Percentiles rank a stretch among this genome's conserved stretches.
Conservation (phyloP, 1,139 yeast genomes). For the Taphrina confusa region DNA sequence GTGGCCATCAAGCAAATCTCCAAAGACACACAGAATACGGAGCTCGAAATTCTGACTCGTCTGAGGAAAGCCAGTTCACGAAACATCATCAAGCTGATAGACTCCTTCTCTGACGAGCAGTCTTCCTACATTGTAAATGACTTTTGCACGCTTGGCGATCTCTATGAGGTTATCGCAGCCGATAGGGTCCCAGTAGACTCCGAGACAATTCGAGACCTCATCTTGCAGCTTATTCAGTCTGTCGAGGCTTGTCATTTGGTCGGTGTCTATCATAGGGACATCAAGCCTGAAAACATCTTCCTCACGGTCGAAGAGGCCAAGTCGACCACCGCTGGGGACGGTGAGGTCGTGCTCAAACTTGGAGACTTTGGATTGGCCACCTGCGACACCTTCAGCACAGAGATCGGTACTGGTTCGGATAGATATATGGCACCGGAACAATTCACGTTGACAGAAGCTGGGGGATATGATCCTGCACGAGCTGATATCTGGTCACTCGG, state of each 20-base stretch:
- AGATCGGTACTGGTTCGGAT: constrained; percentile 91
- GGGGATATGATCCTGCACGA: constrained; percentile 78
- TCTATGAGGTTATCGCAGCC: constrained; percentile 86
- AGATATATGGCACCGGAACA: constrained; percentile 97
- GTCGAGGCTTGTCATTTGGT: constrained; percentile 80
- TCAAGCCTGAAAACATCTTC: constrained; percentile 82
- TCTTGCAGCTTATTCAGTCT: constrained; percentile 80
- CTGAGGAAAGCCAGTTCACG: constrained; percentile 51
- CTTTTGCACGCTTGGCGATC: constrained; percentile 86
- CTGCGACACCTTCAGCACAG: constrained; percentile 60
- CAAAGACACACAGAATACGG: constrained; percentile 19
- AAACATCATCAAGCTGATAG: constrained; percentile 64
- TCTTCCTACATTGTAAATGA: constrained; percentile 69
- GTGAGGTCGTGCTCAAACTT: constrained; percentile 84
- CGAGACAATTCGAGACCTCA: constrained; percentile 66
- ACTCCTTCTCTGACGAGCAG: constrained; percentile 65
- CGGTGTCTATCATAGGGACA: constrained; percentile 90
- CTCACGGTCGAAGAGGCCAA: constrained; percentile 61
- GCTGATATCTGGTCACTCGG: constrained; percentile 95
- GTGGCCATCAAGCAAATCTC: constrained; percentile 32
- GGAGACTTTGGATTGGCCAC: constrained; percentile 97
- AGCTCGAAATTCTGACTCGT: constrained; percentile 31
- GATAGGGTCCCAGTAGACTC: constrained; percentile 70
- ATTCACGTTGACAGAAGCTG: constrained; percentile 49
- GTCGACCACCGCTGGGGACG: constrained; percentile 77